Base-by-base conservation (phyloP, 2,329 filamentous ascomycete species). In the Alternaria brassicicola region DNA sequence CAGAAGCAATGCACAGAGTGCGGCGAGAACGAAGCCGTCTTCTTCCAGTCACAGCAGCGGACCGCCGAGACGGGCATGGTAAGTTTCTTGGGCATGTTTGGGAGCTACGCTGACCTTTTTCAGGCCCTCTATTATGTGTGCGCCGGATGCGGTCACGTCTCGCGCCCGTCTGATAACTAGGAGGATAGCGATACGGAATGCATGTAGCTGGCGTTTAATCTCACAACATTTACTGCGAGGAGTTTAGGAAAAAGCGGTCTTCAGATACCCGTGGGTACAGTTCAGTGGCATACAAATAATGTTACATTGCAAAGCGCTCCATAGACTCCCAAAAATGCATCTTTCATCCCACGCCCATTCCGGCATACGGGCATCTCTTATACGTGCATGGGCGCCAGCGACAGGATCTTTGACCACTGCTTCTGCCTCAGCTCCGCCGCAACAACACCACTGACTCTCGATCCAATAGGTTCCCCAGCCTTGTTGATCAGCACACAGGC, bases 31-130 rank as follows among this genome's bases (percentile, higher is more conserved):
- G 93, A 98, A 80, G 93, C 93, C 43, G 96, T 99, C 59, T 99
- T 97, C 82, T 99, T 99, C 83, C 95, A 99, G 82, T 97, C 93
- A 62, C 95, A 99, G 78, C 93, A 98, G 82, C 90, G 95, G 79
- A 97, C 90, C 68, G 92, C 92, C 47, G 93, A 98, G 79, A 99
- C 95, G 42, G 95, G 95, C 82, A 99, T 99, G 95, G 95, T 98
- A 80, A 68, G 67, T 52, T 17, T n/a, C 9, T 12, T 13, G 7
- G 13, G 2, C 8, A 10, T 25, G 17, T 36, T 19, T 17, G 19
- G 10, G 30, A n/a, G 31, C 19, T 21, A 35, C 46, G 9, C 68
- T 72, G 38, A 73, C 58, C 30, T 4, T 4, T 31, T n/a, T 10
- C 62, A 83, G 81, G 81, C 80, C 72, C 78, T 83, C 39, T 84